These are phyloP conservation scores for Acaromyces ingoldii DNA, from an alignment of 1,284 basidiomycete species.

Conservation along the genomic window DNA sequence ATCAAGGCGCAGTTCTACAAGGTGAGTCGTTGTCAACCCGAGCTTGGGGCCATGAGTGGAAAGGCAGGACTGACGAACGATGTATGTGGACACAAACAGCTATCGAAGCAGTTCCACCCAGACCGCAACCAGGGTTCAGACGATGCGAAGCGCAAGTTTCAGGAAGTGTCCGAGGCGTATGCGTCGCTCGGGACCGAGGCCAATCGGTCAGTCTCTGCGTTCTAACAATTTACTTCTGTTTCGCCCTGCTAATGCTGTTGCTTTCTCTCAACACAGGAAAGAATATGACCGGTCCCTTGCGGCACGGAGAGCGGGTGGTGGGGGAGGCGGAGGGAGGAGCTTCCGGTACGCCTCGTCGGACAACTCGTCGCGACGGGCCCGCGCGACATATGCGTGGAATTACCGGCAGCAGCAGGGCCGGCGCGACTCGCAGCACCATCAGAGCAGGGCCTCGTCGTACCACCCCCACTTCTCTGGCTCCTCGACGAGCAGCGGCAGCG, in stretches of 20 bases:
- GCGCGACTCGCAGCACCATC: too few species aligned
- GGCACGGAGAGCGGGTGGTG: constrained; percentile 9
- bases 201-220: constrained; percentile 14
- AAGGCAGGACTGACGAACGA: neutral
- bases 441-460: too few species aligned
- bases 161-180: constrained; percentile 47
- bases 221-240: neutral
- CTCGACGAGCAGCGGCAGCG: too few species aligned
- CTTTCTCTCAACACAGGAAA: too few species aligned
- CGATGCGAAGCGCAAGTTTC: constrained; percentile 38
- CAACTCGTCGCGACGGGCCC: constrained; percentile 29
- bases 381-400: constrained; percentile 48
- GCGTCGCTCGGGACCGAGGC: constrained; percentile 30
- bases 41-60: too few species aligned
- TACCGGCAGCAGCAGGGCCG: constrained; percentile 31
- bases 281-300: constrained; percentile 10
- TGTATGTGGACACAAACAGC: constrained; percentile 4
- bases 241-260: too few species aligned
- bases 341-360: constrained; percentile 23
- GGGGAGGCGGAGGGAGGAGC: constrained; percentile 1
- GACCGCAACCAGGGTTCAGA: constrained; percentile 43
- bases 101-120: constrained; percentile 47
- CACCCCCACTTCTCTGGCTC: too few species aligned
- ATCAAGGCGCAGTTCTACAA: constrained; percentile 51
- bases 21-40: constrained; percentile 5